Base-by-base conservation (phyloP, 495 filamentous ascomycete genomes). In the Ascodesmis nigricans region DNA sequence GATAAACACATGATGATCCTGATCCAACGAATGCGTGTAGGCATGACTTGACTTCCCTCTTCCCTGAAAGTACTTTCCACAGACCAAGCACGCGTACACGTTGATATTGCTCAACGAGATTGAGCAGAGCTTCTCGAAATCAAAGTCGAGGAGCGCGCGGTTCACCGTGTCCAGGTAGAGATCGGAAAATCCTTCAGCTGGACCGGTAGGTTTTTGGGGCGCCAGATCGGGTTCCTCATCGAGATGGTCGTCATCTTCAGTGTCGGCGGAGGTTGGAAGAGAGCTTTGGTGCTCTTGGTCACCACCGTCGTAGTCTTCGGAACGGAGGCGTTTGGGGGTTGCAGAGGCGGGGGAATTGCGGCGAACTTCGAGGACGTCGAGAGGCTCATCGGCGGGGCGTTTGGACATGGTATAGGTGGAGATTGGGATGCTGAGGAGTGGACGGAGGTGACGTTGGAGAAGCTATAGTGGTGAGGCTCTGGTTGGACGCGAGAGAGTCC, bases 51-150 rank as follows among this genome's bases (percentile, higher is more conserved):
- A 91, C 8, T 77, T 77, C 1, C 87, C 87, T 43, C 90, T 68
- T 13, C 87, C 87, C 52, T 92, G 82, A 54, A 75, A 99, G 60
- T 95, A 99, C 61, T 87, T 91, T 19, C 87, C 90, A 53, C 87
- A 99, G 0, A 95, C 79, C 15, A 99, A 65, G 49, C 87, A 99
- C 2, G 90, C 87, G 54, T 99, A 99, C 32, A 99, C 83, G 45
- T 99, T 95, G 59, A 93, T 93, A 50, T 93, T 95, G 14, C 82
- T 91, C 6, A 99, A 61, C 16, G 78, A 84, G 43, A 95, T 63
- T 1, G 90, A 95, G 60, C 87, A 99, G 13, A 91, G 68, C 62
- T 95, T 95, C 49, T 95, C 84, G 53, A 99, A 99, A 53, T 99
- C 87, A 48, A 91, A 91, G 55, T 91, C 83, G 11, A 91, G 70